Percentiles rank a stretch among this genome's conserved stretches.
Conservation (phyloP, 805 yeast genomes). For the Komagataella mondaviorum region DNA sequence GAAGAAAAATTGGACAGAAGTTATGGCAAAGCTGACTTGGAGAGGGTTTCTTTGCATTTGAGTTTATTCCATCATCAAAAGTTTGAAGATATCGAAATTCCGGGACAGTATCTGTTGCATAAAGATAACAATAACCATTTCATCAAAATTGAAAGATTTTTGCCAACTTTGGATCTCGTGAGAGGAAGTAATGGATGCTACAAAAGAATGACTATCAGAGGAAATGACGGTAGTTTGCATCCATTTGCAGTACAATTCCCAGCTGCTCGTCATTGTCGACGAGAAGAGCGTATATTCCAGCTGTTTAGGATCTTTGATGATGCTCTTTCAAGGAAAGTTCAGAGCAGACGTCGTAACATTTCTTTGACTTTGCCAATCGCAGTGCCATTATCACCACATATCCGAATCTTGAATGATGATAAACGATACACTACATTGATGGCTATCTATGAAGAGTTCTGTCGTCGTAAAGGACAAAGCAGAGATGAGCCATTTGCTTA, state of each 20-base stretch:
- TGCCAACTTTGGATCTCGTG: conserved; percentile 78
- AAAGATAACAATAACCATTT: conserved; percentile 83
- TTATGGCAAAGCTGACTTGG: conserved; percentile 63
- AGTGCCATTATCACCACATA: conserved; percentile 88
- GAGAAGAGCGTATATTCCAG: conserved; percentile 92
- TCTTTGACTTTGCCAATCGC: conserved; percentile 84
- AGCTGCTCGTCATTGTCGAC: conserved; percentile 91
- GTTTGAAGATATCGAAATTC: conserved; percentile 94
- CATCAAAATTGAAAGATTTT: conserved; percentile 82
- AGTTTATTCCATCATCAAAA: conserved; percentile 97
- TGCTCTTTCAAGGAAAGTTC: conserved; percentile 66
- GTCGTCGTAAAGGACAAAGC: conserved; percentile 56
- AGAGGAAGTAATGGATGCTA: conserved; percentile 87
- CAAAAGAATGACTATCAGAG: conserved; percentile 78
- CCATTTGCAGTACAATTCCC: conserved; percentile 96
- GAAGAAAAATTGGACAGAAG: conserved; percentile 87
- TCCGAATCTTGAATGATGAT: conserved; percentile 80
- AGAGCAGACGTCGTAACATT: conserved; percentile 75
- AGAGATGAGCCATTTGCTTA: conserved; percentile 87
- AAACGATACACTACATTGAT: conserved; percentile 56
- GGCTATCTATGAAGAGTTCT: conserved; percentile 82
- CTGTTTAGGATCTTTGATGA: conserved; percentile 81
- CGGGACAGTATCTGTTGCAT: conserved; percentile 88
- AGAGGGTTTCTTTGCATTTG: conserved; percentile 85
- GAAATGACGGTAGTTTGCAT: conserved; percentile 86